phyloP scores from a whole-genome alignment of 306 rosid genomes.

The Quercus ilex region DNA sequence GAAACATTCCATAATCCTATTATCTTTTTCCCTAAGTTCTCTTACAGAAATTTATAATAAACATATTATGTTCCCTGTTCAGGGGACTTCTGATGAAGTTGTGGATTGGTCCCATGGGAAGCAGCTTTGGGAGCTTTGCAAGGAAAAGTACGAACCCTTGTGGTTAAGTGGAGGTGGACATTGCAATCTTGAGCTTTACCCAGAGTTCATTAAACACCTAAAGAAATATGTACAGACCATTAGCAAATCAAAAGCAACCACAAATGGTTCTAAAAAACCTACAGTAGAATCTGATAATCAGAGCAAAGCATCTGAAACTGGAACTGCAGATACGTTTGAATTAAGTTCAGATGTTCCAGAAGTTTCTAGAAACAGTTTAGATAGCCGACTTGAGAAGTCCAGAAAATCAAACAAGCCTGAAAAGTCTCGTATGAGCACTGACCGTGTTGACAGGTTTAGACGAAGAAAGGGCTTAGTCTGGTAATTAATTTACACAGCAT shows the following conservation, averaged over 20 bases:
- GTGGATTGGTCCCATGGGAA: conserved; percentile 90
- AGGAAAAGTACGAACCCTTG: conserved; percentile 79
- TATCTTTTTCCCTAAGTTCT: background rate
- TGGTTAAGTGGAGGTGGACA: conserved; percentile 98
- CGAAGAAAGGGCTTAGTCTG: conserved; percentile 75
- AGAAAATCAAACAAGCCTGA: conserved; percentile 69
- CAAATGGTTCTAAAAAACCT: conserved; percentile 47
- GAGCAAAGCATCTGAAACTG: conserved; percentile 55
- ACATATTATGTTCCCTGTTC: conserved; percentile 16
- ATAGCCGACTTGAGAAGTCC: conserved; percentile 89
- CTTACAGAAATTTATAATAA: background rate
- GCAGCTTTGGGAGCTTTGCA: conserved; percentile 88
- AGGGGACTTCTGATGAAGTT: conserved; percentile 97
- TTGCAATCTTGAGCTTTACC: conserved; percentile 88
- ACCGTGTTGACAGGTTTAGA: conserved; percentile 85
- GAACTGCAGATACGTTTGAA: conserved; percentile 51
- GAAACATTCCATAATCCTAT: background rate
- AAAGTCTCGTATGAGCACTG: conserved; percentile 97
- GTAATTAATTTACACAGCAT: conserved; percentile 48
- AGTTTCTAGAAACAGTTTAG: conserved; percentile 96
- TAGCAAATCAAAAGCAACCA: conserved; percentile 65
- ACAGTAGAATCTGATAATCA: conserved; percentile 43
- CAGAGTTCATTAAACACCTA: conserved; percentile 84
- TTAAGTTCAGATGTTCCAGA: conserved; percentile 60
- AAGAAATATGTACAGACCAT: conserved; percentile 91